phyloP scores from a whole-genome alignment of 2,329 filamentous ascomycete species.

The Venturia carpophila region DNA sequence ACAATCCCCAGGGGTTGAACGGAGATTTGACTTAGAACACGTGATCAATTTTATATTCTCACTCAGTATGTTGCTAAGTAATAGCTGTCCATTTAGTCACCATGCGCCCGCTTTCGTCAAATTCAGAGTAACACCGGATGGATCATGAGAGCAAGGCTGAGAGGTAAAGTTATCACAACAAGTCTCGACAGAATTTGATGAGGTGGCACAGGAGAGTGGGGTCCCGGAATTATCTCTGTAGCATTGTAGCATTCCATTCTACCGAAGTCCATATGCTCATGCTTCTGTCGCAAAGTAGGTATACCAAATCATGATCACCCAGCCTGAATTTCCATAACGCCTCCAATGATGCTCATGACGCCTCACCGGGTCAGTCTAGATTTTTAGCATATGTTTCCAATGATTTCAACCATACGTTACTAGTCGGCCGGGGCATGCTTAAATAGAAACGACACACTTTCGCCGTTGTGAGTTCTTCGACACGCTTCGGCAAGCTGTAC shows the following conservation, averaged over 20 bases:
- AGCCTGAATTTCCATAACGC: background rate
- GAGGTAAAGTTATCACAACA: background rate
- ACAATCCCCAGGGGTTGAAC: background rate
- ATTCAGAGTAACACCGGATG: too few species aligned
- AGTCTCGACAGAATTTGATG: background rate
- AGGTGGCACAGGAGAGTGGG: background rate
- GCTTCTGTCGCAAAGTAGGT: slow-evolving; percentile 7
- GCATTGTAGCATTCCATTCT: background rate
- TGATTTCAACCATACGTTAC: background rate
- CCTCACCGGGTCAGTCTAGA: background rate
- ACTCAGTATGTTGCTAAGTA: too few species aligned
- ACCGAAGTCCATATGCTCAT: background rate
- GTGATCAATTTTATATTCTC: too few species aligned
- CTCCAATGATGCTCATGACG: slow-evolving; percentile 3
- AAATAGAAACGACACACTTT: slow-evolving; percentile 62
- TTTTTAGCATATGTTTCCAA: background rate
- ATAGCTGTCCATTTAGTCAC: too few species aligned
- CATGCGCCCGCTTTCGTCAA: too few species aligned
- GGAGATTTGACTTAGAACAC: background rate
- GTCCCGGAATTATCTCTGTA: background rate
- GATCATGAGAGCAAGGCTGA: background rate
- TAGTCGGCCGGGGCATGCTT: slow-evolving; percentile 40
- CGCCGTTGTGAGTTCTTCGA: slow-evolving; percentile 63
- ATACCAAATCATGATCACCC: background rate
- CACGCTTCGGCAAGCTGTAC: slow-evolving; percentile 58